Base-by-base conservation (phyloP, 2,329 filamentous ascomycete species). In the Hypomyces perniciosus region DNA sequence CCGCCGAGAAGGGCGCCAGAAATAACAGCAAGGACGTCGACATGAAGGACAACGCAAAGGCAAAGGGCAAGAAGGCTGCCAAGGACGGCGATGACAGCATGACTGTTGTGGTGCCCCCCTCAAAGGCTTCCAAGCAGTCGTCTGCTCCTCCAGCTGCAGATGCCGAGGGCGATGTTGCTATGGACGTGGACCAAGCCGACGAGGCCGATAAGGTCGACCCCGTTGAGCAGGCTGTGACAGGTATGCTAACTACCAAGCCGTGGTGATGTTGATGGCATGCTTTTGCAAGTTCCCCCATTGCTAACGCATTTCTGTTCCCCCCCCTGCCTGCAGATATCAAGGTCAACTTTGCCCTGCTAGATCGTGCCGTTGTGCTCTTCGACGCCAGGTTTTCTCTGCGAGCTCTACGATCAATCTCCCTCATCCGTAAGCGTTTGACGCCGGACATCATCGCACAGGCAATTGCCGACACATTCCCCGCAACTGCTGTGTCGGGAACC, bases 331-430 rank as follows among this genome's bases (percentile, higher is more conserved):
- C 66, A 97, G 93, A 96, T 70, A 95, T 99, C 74, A 93, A 91
- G 73, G 85, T 82, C 78, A 96, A 95, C 73, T 96, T 96, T 67
- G 82, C 83, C 47, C 80, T 99, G 58, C 80, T 99, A 65, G 91
- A 96, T 65, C 87, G 90, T 64, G 93, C 91, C 59, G 92, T 99
- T 57, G 79, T 85, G 58, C 83, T 95, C 62, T 99, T 97, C 70
- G 93, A 99, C 72, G 84, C 91, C 53, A 85, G 93, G 75, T 99
- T 96, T 73, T 90, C 92, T 51, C 86, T 99, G 57, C 84, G 93
- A 66, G 93, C 93, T 55, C 81, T 99, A 57, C 87, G 93, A 63
- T 95, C 91, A 61, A 95, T 97, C 73, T 96, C 93, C 38, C 91
- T 90, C 50, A 85, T 97, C 68, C 90, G 93, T 68, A 97, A 97